A percentile compares a stretch with the other conserved stretches of the same genome.
Evolutionary conservation across 768 basidiomycete species (phyloP).

Genomic region (Leccinum longicurvipes): DNA sequence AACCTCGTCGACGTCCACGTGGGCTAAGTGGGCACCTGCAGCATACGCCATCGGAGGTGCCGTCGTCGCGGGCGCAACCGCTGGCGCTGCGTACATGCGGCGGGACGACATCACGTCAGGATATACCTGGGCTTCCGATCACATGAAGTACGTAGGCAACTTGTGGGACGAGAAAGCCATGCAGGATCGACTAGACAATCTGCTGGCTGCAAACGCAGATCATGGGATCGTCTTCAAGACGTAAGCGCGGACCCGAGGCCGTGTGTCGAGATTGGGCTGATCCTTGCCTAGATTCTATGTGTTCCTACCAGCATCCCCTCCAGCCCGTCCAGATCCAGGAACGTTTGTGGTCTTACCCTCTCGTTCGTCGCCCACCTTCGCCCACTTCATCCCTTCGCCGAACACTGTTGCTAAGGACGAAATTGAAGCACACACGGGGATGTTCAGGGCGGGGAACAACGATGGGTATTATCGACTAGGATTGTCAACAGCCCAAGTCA

Average conservation of each 20-base stretch:
- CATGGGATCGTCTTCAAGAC: conserved; percentile 68
- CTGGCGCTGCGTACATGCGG: conserved; percentile 79
- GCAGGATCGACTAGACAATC: conserved; percentile 54
- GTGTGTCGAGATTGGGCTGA: not conserved
- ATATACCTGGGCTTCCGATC: conserved; percentile 76
- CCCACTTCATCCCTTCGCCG: conserved; percentile 58
- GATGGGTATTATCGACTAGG: conserved; percentile 91
- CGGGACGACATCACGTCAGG: conserved; percentile 70
- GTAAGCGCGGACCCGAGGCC: conserved; percentile 41
- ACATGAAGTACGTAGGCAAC: conserved; percentile 84
- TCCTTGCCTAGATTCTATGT: conserved; percentile 67
- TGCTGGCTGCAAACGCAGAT: conserved; percentile 58
- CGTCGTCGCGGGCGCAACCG: conserved; percentile 76
- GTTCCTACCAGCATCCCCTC: conserved; percentile 65
- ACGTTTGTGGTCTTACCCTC: conserved; percentile 80
- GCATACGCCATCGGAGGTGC: conserved; percentile 73
- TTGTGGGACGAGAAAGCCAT: conserved; percentile 77
- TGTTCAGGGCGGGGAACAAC: conserved; percentile 80
- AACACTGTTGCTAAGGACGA: conserved; percentile 75
- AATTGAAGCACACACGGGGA: conserved; percentile 80
- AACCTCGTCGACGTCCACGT: conserved; percentile 31
- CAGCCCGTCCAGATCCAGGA: conserved; percentile 49
- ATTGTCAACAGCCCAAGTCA: conserved; percentile 55
- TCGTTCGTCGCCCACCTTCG: conserved; percentile 41
- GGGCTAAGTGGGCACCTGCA: conserved; percentile 67